Base-by-base conservation (phyloP, 2,329 filamentous ascomycete genomes). In the Hymenoscyphus linearis region DNA sequence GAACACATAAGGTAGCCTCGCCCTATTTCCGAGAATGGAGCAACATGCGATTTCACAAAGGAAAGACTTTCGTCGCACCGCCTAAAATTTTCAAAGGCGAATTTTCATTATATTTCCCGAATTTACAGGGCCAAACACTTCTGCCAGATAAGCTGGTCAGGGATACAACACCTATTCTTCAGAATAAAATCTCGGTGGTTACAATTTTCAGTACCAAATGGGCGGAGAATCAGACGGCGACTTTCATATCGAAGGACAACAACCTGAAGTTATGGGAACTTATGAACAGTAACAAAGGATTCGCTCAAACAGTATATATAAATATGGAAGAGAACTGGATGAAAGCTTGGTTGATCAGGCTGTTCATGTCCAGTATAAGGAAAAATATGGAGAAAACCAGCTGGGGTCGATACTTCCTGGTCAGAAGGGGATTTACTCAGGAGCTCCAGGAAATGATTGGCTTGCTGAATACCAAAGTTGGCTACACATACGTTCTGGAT, bases 1-100 rank as follows among this genome's bases (percentile, higher is more conserved):
- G 88, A 59, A 90, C 90, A 52, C 82, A 84, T 67, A 86, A 91
- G 74, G 87, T 96, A 71, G 80, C 87, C 22, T 90, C 90, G 62
- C 93, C 93, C 2, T 99, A 99, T 76, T 99, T 96, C 78, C 89
- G 92, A 74, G 93, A 99, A 80, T 97, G 92, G 89, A 85, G 85
- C 62, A 95, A 96, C 76, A 84, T 97, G 75, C 81, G 82, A 58
- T 83, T 87, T 67, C 87, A 95, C 76, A 85, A 92, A 69, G 95
- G 95, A 71, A 99, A 99, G 76, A 91, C 91, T 26, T 99, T 97
- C 77, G 79, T 93, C 57, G 87, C 91, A 22, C 93, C 93, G 40
- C 85, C 89, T 3, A 82, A 88, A n/a, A 82, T 93, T 55, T 98
- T 98, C 81, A 89, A 87, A 71, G 82, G 82, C 66, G 90, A 96